Conservation (phyloP, 2,329 filamentous ascomycete species). For the Scedosporium aurantiacum region DNA sequence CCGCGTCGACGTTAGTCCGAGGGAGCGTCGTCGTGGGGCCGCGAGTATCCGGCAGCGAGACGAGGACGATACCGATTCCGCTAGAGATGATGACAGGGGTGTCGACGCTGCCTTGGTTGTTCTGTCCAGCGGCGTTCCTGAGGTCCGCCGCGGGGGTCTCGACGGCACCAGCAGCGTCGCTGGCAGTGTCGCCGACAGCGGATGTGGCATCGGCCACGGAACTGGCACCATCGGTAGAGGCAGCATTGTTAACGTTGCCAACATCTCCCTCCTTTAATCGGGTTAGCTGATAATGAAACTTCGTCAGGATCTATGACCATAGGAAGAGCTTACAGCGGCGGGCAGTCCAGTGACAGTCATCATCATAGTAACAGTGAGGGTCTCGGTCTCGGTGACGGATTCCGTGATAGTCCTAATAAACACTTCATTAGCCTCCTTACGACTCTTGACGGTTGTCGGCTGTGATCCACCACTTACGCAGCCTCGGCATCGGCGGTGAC, state of each 20-base stretch:
- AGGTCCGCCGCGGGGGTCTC: conserved; percentile 4
- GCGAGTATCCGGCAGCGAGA: conserved; percentile 5
- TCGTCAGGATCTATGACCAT: neutral
- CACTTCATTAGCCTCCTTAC: neutral
- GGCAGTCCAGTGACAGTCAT: neutral
- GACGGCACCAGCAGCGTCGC: neutral
- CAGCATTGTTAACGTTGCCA: neutral
- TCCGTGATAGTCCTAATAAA: conserved; percentile 1
- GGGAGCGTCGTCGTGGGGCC: conserved; percentile 2
- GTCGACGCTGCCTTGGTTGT: neutral
- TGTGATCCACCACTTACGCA: neutral
- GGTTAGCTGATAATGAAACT: too few relatives aligned
- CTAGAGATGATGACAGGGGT: neutral
- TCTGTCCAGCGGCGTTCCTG: neutral
- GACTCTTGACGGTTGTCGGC: neutral
- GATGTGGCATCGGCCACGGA: neutral
- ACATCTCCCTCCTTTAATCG: neutral
- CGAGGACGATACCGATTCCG: conserved; percentile 4
- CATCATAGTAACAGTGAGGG: conserved; percentile 6
- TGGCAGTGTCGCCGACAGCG: neutral
- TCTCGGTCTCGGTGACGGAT: conserved; percentile 8
- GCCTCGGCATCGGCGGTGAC: neutral
- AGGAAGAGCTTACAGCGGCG: neutral
- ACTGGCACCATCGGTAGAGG: neutral
- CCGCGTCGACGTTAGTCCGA: neutral